Evolutionary conservation across 345 rosid genomes (phyloP).

Genomic region (Rhodamnia rubescens): DNA sequence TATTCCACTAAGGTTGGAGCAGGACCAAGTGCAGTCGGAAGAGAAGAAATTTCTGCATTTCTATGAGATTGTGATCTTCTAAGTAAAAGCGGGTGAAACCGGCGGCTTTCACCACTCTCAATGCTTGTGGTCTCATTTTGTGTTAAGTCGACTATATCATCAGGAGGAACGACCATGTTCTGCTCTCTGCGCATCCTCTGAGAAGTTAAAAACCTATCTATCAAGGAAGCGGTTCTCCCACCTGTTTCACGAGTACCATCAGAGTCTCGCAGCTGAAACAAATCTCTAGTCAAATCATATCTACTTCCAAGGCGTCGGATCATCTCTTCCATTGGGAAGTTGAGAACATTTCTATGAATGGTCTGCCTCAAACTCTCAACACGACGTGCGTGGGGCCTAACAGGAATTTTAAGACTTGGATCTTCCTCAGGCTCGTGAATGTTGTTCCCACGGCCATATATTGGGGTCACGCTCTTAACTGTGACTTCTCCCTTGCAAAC

Average conservation of each 20-base stretch:
- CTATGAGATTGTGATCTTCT: slow-evolving; percentile 57
- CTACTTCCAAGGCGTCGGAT: slow-evolving; percentile 23
- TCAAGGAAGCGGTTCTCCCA: slow-evolving; percentile 27
- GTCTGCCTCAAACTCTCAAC: slow-evolving; percentile 88
- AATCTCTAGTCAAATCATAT: slow-evolving; percentile 14
- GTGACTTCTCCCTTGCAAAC: slow-evolving; percentile 97
- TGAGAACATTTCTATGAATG: slow-evolving; percentile 47
- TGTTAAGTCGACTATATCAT: slow-evolving; percentile 38
- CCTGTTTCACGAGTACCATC: slow-evolving; percentile 32
- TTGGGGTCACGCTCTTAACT: slow-evolving; percentile 62
- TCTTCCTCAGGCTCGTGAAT: slow-evolving; percentile 48
- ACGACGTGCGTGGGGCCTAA: slow-evolving; percentile 65
- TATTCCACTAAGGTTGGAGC: slow-evolving; percentile 44
- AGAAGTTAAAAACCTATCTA: slow-evolving; percentile 58
- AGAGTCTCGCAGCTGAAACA: slow-evolving; percentile 25
- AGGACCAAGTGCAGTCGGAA: slow-evolving; percentile 41
- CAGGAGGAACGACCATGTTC: slow-evolving; percentile 26
- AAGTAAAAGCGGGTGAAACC: slow-evolving; percentile 34
- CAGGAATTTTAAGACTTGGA: slow-evolving; percentile 53
- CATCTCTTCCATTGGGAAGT: slow-evolving; percentile 47
- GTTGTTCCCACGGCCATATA: slow-evolving; percentile 69
- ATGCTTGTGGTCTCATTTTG: slow-evolving; percentile 38
- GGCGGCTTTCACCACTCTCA: slow-evolving; percentile 33
- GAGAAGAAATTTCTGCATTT: slow-evolving; percentile 30
- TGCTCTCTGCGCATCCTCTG: slow-evolving; percentile 73